A percentile compares a stretch with the other conserved stretches of the same genome.
Evolutionary conservation across 495 filamentous ascomycete species (phyloP).

Genomic region (Aspergillus egyptiacus): DNA sequence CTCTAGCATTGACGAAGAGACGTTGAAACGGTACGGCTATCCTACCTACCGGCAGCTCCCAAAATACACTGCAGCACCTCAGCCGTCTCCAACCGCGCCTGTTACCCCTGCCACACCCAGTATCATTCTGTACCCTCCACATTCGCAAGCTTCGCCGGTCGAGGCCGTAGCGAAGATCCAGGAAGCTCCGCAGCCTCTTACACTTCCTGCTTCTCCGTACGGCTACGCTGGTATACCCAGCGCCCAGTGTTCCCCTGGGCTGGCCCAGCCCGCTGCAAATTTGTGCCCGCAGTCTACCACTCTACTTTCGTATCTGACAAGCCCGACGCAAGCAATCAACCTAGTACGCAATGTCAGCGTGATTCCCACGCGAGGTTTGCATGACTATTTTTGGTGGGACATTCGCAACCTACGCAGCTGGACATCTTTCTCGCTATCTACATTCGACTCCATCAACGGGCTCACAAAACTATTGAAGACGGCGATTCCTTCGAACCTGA

Average conservation of each 20-base stretch:
- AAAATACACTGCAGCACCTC: constrained; percentile 51
- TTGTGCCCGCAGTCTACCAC: constrained; percentile 53
- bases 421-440: constrained; percentile 65
- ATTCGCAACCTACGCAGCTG: constrained; percentile 79
- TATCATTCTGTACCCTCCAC: constrained; percentile 38
- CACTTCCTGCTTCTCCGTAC: constrained; percentile 38
- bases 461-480: constrained; percentile 69
- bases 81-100: constrained; percentile 42
- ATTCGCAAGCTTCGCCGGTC: constrained; percentile 18
- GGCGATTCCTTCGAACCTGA: constrained; percentile 55
- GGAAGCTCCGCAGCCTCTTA: constrained; percentile 30
- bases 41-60: constrained; percentile 77
- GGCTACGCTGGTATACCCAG: constrained; percentile 34
- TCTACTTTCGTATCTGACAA: constrained; percentile 70
- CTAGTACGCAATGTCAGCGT: constrained; percentile 77
- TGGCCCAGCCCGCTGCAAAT: constrained; percentile 31
- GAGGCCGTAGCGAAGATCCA: constrained; percentile 20
- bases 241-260: constrained; percentile 44
- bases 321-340: constrained; percentile 70
- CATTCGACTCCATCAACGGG: constrained; percentile 66
- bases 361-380: constrained; percentile 58
- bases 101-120: constrained; percentile 40
- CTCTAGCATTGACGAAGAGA: constrained; percentile 60
- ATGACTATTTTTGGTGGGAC: constrained; percentile 92
- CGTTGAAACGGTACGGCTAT: constrained; percentile 65